These are phyloP conservation scores for Leishmania tarentolae DNA, from an alignment of 208 protist genomes.

Conservation along the genomic window DNA sequence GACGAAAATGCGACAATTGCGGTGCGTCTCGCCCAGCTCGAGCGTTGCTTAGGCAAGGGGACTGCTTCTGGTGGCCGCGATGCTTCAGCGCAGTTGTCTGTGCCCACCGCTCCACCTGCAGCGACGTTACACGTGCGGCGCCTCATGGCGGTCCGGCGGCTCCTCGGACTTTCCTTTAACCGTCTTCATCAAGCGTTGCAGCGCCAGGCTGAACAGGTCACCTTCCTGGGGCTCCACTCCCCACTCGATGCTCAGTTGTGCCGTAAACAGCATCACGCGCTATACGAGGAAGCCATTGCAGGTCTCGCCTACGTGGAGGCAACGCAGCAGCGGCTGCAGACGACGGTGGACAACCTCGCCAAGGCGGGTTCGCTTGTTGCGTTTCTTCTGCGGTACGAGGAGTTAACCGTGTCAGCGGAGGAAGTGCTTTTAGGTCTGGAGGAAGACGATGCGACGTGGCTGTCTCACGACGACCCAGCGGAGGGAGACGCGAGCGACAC, in stretches of 20 bases:
- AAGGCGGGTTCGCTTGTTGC: slow-evolving; percentile 48
- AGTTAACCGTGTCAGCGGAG: slow-evolving; percentile 18
- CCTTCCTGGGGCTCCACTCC: slow-evolving; percentile 55
- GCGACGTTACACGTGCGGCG: slow-evolving; percentile 38
- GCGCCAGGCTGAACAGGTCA: slow-evolving; percentile 61
- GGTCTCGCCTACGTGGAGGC: slow-evolving; percentile 46
- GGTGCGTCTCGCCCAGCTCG: slow-evolving; percentile 46
- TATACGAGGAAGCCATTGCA: slow-evolving; percentile 48
- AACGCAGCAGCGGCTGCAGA: slow-evolving; percentile 40
- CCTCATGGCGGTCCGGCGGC: slow-evolving; percentile 53
- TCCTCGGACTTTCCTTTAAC: slow-evolving; percentile 55
- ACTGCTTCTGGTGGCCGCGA: neutral
- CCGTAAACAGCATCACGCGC: slow-evolving; percentile 40
- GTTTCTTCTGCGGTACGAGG: slow-evolving; percentile 39
- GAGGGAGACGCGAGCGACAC: neutral
- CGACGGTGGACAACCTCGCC: slow-evolving; percentile 27
- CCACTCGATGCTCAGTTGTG: slow-evolving; percentile 68
- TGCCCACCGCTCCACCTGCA: neutral
- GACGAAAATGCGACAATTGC: slow-evolving; percentile 48
- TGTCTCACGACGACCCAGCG: slow-evolving; percentile 4
- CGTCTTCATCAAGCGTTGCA: slow-evolving; percentile 61
- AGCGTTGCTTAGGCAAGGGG: slow-evolving; percentile 33
- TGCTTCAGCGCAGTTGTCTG: neutral
- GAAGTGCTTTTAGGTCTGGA: slow-evolving; percentile 40
- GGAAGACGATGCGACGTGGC: slow-evolving; percentile 62